A percentile compares a stretch with the other conserved stretches of the same genome.
Evolutionary conservation across 2,329 filamentous ascomycete genomes (phyloP).

Genomic region (Nothophoma quercina): DNA sequence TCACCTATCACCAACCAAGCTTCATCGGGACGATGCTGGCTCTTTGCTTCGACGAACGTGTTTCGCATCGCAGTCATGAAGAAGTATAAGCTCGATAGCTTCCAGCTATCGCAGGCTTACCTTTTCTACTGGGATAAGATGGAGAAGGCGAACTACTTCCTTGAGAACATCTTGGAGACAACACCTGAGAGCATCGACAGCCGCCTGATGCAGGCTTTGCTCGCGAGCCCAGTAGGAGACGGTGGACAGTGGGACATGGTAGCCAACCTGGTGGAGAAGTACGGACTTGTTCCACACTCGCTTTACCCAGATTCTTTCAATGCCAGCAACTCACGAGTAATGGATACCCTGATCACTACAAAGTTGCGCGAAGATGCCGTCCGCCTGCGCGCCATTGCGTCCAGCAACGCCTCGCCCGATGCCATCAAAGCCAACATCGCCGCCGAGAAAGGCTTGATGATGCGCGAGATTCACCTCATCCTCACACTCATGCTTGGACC

Average conservation of each 20-base stretch:
- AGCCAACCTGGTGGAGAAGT: slow-evolving; percentile 83
- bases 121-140: slow-evolving; percentile 95
- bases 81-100: slow-evolving; percentile 76
- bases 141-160: slow-evolving; percentile 89
- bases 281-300: slow-evolving; percentile 83
- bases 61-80: slow-evolving; percentile 90
- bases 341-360: slow-evolving; percentile 79
- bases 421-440: slow-evolving; percentile 53
- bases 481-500: slow-evolving; percentile 84
- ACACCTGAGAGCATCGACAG: slow-evolving; percentile 73
- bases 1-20: slow-evolving; percentile 85
- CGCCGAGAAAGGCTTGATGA: slow-evolving; percentile 72
- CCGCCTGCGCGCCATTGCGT: slow-evolving; percentile 68
- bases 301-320: slow-evolving; percentile 86
- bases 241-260: slow-evolving; percentile 95
- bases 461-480: slow-evolving; percentile 80
- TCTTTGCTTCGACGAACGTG: slow-evolving; percentile 90
- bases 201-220: slow-evolving; percentile 73
- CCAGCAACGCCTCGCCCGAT: slow-evolving; percentile 44
- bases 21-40: slow-evolving; percentile 84
- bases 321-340: slow-evolving; percentile 71
- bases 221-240: slow-evolving; percentile 74
- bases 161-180: slow-evolving; percentile 83
- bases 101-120: slow-evolving; percentile 88
- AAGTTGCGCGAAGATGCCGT: slow-evolving; percentile 88